Conservation (phyloP, 2,329 filamentous ascomycete species). For the Aureobasidium sp. region DNA sequence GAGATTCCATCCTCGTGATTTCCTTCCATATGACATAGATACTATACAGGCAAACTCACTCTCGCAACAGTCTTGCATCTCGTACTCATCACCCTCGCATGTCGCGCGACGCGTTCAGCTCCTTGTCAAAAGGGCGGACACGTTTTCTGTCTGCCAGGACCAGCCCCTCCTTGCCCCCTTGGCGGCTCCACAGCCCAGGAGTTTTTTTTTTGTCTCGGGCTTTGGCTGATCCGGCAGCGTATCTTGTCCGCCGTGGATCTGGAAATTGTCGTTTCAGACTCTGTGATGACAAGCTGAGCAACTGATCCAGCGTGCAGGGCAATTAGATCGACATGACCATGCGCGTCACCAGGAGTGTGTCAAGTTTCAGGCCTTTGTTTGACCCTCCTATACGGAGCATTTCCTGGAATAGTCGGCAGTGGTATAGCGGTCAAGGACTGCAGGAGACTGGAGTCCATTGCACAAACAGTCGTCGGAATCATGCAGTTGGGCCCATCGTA, state of each 20-base stretch:
- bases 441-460: neutral
- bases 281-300: neutral
- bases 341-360: neutral
- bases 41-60: neutral
- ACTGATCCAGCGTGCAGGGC: neutral
- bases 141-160: neutral
- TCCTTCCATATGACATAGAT: constrained; percentile 3
- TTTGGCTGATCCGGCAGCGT: neutral
- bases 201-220: neutral
- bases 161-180: neutral
- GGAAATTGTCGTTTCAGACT: constrained; percentile 3
- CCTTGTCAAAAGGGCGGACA: neutral
- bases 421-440: neutral
- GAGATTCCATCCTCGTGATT: neutral
- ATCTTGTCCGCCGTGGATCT: neutral
- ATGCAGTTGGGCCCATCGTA: neutral
- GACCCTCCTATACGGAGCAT: neutral
- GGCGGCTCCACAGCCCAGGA: constrained; percentile 1
- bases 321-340: neutral
- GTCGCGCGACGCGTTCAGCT: neutral
- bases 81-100: neutral
- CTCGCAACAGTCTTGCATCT: neutral
- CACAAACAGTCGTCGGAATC: neutral
- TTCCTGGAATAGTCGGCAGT: neutral
- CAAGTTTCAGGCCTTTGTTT: neutral